Conservation (phyloP, 176 grass and related monocot genomes). For the Olyra latifolia region DNA sequence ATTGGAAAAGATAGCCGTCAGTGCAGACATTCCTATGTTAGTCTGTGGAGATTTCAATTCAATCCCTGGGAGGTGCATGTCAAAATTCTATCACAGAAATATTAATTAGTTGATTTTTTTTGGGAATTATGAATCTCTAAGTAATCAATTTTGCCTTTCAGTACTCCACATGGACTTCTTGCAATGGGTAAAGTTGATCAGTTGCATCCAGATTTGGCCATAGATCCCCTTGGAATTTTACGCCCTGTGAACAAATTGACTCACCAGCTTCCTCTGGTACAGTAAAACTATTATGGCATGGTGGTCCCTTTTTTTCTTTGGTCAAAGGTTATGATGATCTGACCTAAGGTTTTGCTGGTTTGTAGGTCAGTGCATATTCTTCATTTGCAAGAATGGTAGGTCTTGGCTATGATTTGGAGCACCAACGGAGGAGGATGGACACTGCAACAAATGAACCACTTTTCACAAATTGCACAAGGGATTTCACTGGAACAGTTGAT, state of each 20-base stretch:
- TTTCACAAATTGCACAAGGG: slow-evolving; percentile 96
- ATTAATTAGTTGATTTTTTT: background rate
- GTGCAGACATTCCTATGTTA: slow-evolving; percentile 99
- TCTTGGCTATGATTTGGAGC: slow-evolving; percentile 70
- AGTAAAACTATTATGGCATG: slow-evolving; percentile 23
- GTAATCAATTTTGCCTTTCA: slow-evolving; percentile 45
- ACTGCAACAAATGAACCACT: slow-evolving; percentile 90
- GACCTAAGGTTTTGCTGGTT: slow-evolving; percentile 25
- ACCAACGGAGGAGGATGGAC: slow-evolving; percentile 94
- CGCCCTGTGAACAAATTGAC: slow-evolving; percentile 81
- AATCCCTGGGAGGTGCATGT: slow-evolving; percentile 70
- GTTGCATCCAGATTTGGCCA: slow-evolving; percentile 88
- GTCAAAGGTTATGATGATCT: slow-evolving; percentile 8
- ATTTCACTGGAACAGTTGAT: slow-evolving; percentile 93
- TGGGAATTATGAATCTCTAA: slow-evolving; percentile 21
- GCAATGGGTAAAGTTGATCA: slow-evolving; percentile 93
- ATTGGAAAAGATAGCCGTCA: slow-evolving; percentile 97
- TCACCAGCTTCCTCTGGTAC: slow-evolving; percentile 97
- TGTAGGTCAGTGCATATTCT: slow-evolving; percentile 97
- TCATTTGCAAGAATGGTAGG: slow-evolving; percentile 86
- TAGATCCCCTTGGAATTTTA: slow-evolving; percentile 89
- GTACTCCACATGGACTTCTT: slow-evolving; percentile 89
- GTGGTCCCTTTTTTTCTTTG: slow-evolving; percentile 5
- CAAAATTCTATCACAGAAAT: slow-evolving; percentile 13
- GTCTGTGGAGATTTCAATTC: slow-evolving; percentile 99